Evolutionary conservation across 164 flowering plant genomes (phyloP), one percentile per base, ranked within the genome.

Genomic region (Magnolia sinica): DNA sequence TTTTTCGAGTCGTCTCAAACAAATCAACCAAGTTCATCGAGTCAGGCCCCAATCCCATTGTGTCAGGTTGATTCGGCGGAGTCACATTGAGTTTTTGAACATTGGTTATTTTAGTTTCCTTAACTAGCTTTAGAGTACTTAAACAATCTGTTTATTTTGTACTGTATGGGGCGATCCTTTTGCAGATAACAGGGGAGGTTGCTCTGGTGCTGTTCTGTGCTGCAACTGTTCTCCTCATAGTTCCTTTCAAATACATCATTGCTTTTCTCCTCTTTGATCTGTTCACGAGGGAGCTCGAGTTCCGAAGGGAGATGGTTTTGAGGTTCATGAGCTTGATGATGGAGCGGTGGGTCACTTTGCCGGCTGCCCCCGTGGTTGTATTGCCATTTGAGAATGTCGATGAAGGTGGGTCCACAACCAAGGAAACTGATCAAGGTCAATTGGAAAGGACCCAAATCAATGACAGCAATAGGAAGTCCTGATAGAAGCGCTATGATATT

Each of bases 301-400:
- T 95, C 78, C 84, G 98, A 49, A 88, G 85, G 77, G 87, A 88
- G 81, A 91, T 87, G 93, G 94, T 90, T 5, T 68, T 69, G 78
- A 91, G 63, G 75, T 91, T 95, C 86, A 87, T 66, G 79, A 85
- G 68, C 59, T 64, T 91, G n/a, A n/a, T 95, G 55, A 95, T 85
- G 86, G 97, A 91, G 74, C 89, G 96, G 1, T 95, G 98, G 98
- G 87, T 86, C 63, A 86, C 87, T 0, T 86, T 95, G 73, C 98
- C 96, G 67, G 98, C 97, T 24, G 85, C 97, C 50, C 97, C 95
- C 1, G 97, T 95, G 22, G 86, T 88, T 37, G 91, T 95, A 52
- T 81, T 91, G 72, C 98, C 98, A 55, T 90, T 67, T 74, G 90
- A 89, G 73, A 88, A 71, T 75, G 85, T 78, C n/a, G 85, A 85